Conservation (phyloP, 495 filamentous ascomycete species). For the Tetracladium setigerum region DNA sequence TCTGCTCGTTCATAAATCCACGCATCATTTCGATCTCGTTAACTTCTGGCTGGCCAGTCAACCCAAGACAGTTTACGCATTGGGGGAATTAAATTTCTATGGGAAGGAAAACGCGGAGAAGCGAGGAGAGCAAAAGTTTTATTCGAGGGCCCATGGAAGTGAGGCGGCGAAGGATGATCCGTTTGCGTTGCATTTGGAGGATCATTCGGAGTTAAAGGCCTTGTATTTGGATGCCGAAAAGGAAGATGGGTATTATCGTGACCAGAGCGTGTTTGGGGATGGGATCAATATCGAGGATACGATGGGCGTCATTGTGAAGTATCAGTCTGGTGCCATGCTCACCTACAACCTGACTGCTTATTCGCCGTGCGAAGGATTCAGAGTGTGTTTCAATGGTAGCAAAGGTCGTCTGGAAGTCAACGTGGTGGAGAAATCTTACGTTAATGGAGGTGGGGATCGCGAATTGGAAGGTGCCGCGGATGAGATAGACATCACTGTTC, state of each 20-base stretch:
- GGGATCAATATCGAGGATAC: conserved; percentile 55
- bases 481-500: conserved; percentile 26
- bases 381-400: conserved; percentile 38
- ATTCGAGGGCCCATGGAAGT: conserved; percentile 30
- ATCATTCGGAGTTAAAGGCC: conserved; percentile 40
- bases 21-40: conserved; percentile 43
- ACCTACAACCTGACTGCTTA: conserved; percentile 41
- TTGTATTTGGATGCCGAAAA: conserved; percentile 52
- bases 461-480: conserved; percentile 35
- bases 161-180: conserved; percentile 29
- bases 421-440: conserved; percentile 42
- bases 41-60: conserved; percentile 42
- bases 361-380: conserved; percentile 41
- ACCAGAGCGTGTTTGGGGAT: conserved; percentile 52
- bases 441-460: conserved; percentile 39
- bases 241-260: conserved; percentile 50
- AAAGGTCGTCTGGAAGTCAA: conserved; percentile 37
- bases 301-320: conserved; percentile 50
- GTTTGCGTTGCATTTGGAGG: conserved; percentile 44
- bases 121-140: conserved; percentile 31
- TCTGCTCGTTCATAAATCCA: conserved; percentile 42
- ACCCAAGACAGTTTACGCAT: conserved; percentile 36
- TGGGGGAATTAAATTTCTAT: conserved; percentile 40
- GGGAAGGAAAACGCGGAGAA: conserved; percentile 37
- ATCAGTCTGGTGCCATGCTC: conserved; percentile 42